Evolutionary conservation across 805 yeast genomes (phyloP), one percentile per base, ranked within the genome.

Genomic region (Priceomyces haplophilus): DNA sequence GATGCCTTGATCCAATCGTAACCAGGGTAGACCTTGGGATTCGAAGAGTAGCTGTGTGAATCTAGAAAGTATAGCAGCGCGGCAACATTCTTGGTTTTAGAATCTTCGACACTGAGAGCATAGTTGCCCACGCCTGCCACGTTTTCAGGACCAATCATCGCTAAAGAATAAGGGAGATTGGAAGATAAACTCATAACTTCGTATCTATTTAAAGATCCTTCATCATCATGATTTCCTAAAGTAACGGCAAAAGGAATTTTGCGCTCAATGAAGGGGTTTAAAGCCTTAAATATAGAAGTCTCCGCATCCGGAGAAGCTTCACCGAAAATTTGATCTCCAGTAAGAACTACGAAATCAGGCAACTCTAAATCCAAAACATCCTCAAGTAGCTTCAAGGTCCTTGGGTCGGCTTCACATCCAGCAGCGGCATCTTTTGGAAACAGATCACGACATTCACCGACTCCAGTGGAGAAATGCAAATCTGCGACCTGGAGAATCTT

Each of bases 221-320:
- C 95, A 55, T 85, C 93, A 60, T 93, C 99, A 59, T 93, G 99
- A 60, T 93, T 93, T 0, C 99, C 99, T 69, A 91, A 74, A 7
- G 83, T 80, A 50, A 85, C 73, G 0, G 97, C 91, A 70, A 78
- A 93, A 3, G 98, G 97, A 7, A 90, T 84, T 38, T 73, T 62
- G 37, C 86, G 67, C 12, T 66, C 54, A 18, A 90, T 75, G 20
- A 88, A 78, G 0, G 96, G 95, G 8, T 74, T 68, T 7, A 85
- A 71, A 0, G 83, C 88, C 58, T 93, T 91, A 45, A 84, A 72
- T n/a, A 88, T 53, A 0, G 97, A 80, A 0, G 96, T 82, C 51
- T 83, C 83, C 0, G 97, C 75, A 57, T 91, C 98, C 7, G 87
- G 88, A 0, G 87, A 73, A 35, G 69, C 75, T 32, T 78, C 82